These are phyloP conservation scores for Xylaria polymorpha DNA, from an alignment of 2,329 filamentous ascomycete genomes.

Conservation along the genomic window DNA sequence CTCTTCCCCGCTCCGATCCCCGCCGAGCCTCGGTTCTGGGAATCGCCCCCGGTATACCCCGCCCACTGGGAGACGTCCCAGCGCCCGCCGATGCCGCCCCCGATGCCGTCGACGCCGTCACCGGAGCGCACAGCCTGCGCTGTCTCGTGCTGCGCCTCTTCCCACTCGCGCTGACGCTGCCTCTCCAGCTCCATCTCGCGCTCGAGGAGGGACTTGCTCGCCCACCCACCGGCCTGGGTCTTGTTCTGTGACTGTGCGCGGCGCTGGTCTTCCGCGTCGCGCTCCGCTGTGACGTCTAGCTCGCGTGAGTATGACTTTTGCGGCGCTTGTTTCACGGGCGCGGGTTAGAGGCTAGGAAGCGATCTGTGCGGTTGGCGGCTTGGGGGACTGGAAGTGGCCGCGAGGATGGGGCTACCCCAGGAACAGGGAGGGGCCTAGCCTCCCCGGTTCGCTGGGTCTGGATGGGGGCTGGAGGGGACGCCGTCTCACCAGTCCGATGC, in stretches of 20 bases:
- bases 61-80: conserved; percentile 84
- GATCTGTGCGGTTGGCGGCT: conserved; percentile 64
- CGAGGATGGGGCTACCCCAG: conserved; percentile 44
- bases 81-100: conserved; percentile 72
- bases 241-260: conserved; percentile 68
- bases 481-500: conserved; percentile 45
- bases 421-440: conserved; percentile 66
- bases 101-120: conserved; percentile 70
- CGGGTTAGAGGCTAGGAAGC: conserved; percentile 67
- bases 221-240: conserved; percentile 72
- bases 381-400: conserved; percentile 48
- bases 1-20: conserved; percentile 77
- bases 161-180: conserved; percentile 82
- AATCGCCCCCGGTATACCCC: conserved; percentile 80
- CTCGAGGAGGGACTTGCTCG: conserved; percentile 77
- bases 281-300: conserved; percentile 69
- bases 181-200: conserved; percentile 85
- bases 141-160: conserved; percentile 76
- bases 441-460: conserved; percentile 55
- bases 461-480: conserved; percentile 39
- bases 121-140: conserved; percentile 64
- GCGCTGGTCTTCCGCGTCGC: conserved; percentile 70
- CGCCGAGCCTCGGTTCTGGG: conserved; percentile 73
- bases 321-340: conserved; percentile 56
- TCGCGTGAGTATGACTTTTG: conserved; percentile 66